Percentiles rank a stretch among this genome's conserved stretches.
Evolutionary conservation across 768 basidiomycete species (phyloP).

Genomic region (Kwoniella dendrophila): DNA sequence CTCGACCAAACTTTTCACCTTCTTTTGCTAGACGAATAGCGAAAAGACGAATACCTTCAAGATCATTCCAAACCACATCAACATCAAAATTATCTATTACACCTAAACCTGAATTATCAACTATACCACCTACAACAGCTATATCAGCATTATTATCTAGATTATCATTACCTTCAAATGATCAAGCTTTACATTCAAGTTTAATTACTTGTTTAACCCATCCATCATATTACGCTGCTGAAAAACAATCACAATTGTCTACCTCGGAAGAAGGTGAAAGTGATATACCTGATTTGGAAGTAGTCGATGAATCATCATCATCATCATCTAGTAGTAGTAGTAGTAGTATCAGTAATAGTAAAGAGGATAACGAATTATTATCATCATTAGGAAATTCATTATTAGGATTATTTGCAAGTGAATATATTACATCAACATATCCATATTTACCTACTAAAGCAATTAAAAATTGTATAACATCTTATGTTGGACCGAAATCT

Average conservation of each 20-base stretch:
- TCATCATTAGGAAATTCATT: conserved; percentile 79
- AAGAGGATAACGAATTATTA: conserved; percentile 71
- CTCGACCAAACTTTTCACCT: conserved; percentile 18
- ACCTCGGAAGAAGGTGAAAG: neutral
- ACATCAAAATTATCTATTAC: neutral
- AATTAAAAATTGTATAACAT: conserved; percentile 85
- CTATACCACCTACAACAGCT: conserved; percentile 37
- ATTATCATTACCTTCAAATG: conserved; percentile 36
- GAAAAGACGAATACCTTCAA: conserved; percentile 12
- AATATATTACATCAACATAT: conserved; percentile 76
- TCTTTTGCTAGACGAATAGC: conserved; percentile 29
- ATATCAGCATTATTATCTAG: conserved; percentile 50
- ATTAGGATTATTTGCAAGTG: conserved; percentile 85
- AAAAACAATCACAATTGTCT: too few relatives aligned
- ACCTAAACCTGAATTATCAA: conserved; percentile 9
- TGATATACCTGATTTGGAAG: conserved; percentile 5
- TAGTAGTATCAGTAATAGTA: neutral
- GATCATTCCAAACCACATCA: conserved; percentile 11
- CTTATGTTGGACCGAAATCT: conserved; percentile 82
- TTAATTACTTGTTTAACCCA: conserved; percentile 50
- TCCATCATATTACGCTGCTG: conserved; percentile 35
- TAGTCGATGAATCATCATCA: neutral
- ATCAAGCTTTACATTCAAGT: conserved; percentile 29
- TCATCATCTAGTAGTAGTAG: too few relatives aligned
- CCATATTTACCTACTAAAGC: conserved; percentile 91